Percentiles rank a stretch among this genome's conserved stretches.
Conservation (phyloP, 768 basidiomycete species). For the Imleria badia region DNA sequence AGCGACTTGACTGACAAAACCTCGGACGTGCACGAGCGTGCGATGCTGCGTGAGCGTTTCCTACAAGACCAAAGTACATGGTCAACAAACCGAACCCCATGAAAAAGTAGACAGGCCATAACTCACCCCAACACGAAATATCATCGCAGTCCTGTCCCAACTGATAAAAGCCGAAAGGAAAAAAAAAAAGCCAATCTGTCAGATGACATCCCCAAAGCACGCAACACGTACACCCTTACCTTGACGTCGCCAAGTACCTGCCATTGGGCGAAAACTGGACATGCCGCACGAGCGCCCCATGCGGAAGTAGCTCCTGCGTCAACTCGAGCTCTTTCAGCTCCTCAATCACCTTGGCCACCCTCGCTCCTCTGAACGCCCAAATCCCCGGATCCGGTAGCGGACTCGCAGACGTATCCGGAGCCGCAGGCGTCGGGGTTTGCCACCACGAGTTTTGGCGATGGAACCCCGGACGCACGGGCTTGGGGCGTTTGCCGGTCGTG, state of each 20-base stretch:
- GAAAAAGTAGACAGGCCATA: background rate
- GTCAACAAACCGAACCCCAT: background rate
- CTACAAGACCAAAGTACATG: conserved; percentile 22
- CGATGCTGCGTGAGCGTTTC: conserved; percentile 43
- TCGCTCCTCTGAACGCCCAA: conserved; percentile 34
- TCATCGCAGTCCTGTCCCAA: conserved; percentile 50
- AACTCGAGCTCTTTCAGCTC: conserved; percentile 39
- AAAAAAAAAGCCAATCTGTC: background rate
- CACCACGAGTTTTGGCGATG: conserved; percentile 30
- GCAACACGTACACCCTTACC: conserved; percentile 27
- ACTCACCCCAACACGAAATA: conserved; percentile 47
- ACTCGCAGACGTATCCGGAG: conserved; percentile 6
- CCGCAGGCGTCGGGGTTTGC: conserved; percentile 14
- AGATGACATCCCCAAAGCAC: background rate
- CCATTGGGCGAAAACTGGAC: conserved; percentile 57
- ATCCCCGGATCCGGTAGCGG: conserved; percentile 18
- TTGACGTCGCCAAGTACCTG: conserved; percentile 54
- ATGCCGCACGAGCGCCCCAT: conserved; percentile 52
- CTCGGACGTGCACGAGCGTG: conserved; percentile 47
- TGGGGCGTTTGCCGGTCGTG: conserved; percentile 25
- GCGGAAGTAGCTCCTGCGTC: conserved; percentile 40
- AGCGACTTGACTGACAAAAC: conserved; percentile 55
- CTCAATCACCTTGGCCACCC: conserved; percentile 40
- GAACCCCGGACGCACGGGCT: conserved; percentile 21
- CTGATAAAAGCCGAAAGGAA: conserved; percentile 20